Evolutionary conservation across 257 asterid species (phyloP), one percentile per base, ranked within the genome.

Genomic region (Rehmannia glutinosa): DNA sequence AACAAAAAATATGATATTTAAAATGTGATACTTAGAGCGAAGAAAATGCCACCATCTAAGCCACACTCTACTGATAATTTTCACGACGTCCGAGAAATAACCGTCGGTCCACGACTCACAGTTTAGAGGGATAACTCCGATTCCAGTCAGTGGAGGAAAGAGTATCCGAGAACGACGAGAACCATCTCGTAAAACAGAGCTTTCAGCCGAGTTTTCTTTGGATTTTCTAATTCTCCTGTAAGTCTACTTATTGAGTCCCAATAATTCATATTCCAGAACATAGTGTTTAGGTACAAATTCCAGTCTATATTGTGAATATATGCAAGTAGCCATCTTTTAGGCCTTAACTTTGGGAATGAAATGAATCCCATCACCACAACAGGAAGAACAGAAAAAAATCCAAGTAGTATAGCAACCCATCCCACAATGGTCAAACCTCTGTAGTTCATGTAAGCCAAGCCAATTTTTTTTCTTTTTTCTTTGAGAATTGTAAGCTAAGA

Each of bases 171-270:
- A 24, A 84, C 80, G 3, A 87, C 95, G 20, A 81, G 84, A 45
- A 87, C 71, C 73, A 87, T 15, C 0, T 91, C 89, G 21, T 73
- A 87, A 56, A 81, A 82, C 51, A 87, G 75, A 27, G 86, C 87
- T 36, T 77, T 87, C 0, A 91, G 95, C 12, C 84, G 83, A 17
- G 86, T 82, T 68, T 52, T 84, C 64, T 62, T 75, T 1, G 95
- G 95, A 56, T 81, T 84, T 17, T 76, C 79, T 3, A 87, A 87
- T 72, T 87, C 95, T 39, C 95, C 95, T 0, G 85, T 75, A 0
- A 87, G 79, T 2, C 91, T 87, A 46, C 95, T 87, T 9, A 87
- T 79, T 0, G 89, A 80, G 27, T 87, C 95, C 91, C 95, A 87
- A 46, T 87, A 87, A 58, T 87, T 87, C n/a, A 87, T 73, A 41